Percentiles rank a stretch among this genome's conserved stretches.
These are phyloP conservation scores for Prinsepia uniflora DNA, from an alignment of 306 rosid species.

Conservation along the genomic window DNA sequence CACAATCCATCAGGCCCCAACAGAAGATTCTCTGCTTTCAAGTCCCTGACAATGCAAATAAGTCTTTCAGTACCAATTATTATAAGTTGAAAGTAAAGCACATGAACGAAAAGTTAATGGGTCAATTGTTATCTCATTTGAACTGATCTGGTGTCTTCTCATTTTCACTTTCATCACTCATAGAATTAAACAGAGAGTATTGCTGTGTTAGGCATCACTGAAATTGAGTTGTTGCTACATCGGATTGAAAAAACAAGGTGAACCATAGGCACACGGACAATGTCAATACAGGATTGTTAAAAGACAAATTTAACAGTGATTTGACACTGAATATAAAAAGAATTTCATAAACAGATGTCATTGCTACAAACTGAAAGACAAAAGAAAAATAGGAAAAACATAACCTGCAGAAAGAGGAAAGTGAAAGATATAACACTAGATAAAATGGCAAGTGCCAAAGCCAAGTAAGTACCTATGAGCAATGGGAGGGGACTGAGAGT, in stretches of 20 bases:
- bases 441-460: slow-evolving; percentile 2
- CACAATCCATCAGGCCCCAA: slow-evolving; percentile 78
- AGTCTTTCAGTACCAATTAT: not conserved
- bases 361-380: not conserved
- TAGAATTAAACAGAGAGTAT: not conserved
- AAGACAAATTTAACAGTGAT: not conserved
- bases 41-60: slow-evolving; percentile 51
- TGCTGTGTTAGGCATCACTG: not conserved
- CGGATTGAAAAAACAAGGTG: not conserved
- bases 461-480: slow-evolving; percentile 78
- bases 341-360: not conserved
- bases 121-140: not conserved
- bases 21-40: slow-evolving; percentile 87
- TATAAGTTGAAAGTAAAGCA: not conserved
- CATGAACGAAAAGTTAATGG: not conserved
- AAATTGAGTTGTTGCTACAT: not conserved
- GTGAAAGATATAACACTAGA: too few species aligned
- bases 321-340: not conserved
- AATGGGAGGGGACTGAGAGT: slow-evolving; percentile 83
- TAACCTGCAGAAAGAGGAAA: slow-evolving; percentile 3
- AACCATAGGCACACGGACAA: not conserved
- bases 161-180: not conserved
- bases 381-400: slow-evolving; percentile 1
- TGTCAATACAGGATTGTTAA: too few species aligned
- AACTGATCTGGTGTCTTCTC: not conserved